Conservation (phyloP, 2,329 filamentous ascomycete genomes). For the Botrytis hyacinthi region DNA sequence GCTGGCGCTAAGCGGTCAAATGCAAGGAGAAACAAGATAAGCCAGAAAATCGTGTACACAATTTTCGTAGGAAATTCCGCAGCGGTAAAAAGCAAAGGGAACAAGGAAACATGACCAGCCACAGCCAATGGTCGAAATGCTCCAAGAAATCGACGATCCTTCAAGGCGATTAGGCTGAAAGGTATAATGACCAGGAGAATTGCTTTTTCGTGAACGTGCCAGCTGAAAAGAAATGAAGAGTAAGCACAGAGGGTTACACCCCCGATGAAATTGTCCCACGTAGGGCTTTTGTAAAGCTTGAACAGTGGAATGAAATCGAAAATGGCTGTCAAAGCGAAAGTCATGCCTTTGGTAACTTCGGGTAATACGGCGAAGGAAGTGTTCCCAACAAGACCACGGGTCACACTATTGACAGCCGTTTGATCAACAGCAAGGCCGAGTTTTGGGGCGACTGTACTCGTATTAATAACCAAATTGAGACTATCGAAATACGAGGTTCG, state of each 20-base stretch:
- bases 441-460: constrained; percentile 69
- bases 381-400: constrained; percentile 87
- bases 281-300: constrained; percentile 77
- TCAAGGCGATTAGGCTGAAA: constrained; percentile 87
- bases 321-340: constrained; percentile 77
- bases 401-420: constrained; percentile 82
- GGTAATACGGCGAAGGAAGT: constrained; percentile 92
- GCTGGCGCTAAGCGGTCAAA: constrained; percentile 89
- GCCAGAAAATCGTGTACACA: constrained; percentile 88
- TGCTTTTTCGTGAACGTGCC: constrained; percentile 98
- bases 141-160: constrained; percentile 84
- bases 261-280: constrained; percentile 86
- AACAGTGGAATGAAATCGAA: constrained; percentile 78
- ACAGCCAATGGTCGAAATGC: constrained; percentile 91
- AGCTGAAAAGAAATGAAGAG: constrained; percentile 94
- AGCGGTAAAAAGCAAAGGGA: constrained; percentile 87
- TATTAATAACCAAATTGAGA: background rate
- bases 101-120: constrained; percentile 90
- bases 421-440: constrained; percentile 71
- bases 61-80: constrained; percentile 94
- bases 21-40: constrained; percentile 77
- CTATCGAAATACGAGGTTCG: background rate
- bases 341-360: constrained; percentile 74
- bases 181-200: constrained; percentile 92
- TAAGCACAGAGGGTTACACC: constrained; percentile 92